Conservation (phyloP, 106 monocot genomes). For the Dendrobium nobile region DNA sequence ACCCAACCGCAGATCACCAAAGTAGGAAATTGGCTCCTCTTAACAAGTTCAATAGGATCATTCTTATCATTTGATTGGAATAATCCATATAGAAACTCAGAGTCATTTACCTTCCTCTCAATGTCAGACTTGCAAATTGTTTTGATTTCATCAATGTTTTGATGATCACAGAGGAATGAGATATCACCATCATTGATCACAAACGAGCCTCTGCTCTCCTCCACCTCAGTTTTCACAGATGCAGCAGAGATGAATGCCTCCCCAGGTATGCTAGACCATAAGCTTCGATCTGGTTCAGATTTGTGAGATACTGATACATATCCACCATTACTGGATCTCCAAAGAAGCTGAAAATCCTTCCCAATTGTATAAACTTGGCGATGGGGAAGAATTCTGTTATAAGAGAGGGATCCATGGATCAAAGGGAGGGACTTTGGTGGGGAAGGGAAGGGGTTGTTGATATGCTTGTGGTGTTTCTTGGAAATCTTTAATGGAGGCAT, state of each 20-base stretch:
- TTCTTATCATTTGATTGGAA: neutral
- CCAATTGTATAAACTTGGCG: slow-evolving; percentile 34
- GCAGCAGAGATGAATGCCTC: slow-evolving; percentile 69
- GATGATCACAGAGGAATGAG: slow-evolving; percentile 32
- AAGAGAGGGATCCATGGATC: slow-evolving; percentile 38
- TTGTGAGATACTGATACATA: slow-evolving; percentile 35
- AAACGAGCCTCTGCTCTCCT: slow-evolving; percentile 79
- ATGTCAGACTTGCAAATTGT: slow-evolving; percentile 22
- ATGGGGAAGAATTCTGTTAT: slow-evolving; percentile 16
- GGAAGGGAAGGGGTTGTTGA: slow-evolving; percentile 67
- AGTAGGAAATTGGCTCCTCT: slow-evolving; percentile 25
- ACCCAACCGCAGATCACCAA: slow-evolving; percentile 40
- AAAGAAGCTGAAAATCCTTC: slow-evolving; percentile 30
- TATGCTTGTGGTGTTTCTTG: slow-evolving; percentile 49
- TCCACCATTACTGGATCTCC: slow-evolving; percentile 35
- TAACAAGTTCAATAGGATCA: neutral
- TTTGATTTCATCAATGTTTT: slow-evolving; percentile 45
- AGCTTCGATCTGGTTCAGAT: slow-evolving; percentile 16
- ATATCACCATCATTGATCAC: slow-evolving; percentile 42
- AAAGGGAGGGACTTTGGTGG: slow-evolving; percentile 35
- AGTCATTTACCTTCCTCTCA: slow-evolving; percentile 4
- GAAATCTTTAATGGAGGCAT: slow-evolving; percentile 27
- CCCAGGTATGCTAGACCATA: slow-evolving; percentile 60
- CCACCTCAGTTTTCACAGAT: slow-evolving; percentile 35
- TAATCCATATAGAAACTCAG: slow-evolving; percentile 15